phyloP scores from a whole-genome alignment of 2,329 filamentous ascomycete genomes.

The Beauveria bassiana region DNA sequence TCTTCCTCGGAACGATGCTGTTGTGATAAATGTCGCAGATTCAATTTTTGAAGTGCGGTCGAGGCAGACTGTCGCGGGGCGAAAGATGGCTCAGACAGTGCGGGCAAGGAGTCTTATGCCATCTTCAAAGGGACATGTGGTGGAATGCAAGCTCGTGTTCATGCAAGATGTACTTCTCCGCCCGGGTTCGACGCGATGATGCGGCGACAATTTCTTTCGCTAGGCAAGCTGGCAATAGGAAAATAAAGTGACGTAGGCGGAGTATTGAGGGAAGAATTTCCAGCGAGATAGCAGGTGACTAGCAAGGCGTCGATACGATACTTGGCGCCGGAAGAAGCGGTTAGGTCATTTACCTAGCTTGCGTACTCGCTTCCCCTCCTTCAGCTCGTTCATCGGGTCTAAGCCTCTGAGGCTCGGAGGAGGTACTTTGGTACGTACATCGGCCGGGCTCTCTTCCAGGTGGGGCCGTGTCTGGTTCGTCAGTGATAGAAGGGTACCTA shows the following conservation, averaged over 20 bases:
- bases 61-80: neutral
- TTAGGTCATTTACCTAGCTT: constrained; percentile 2
- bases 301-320: neutral
- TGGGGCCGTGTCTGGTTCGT: neutral
- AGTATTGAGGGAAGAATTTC: neutral
- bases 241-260: neutral
- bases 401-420: neutral
- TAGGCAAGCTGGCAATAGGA: neutral
- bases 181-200: neutral
- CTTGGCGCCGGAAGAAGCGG: constrained; percentile 7
- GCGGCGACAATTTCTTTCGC: neutral
- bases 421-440: neutral
- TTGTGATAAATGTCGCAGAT: constrained; percentile 10
- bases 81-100: neutral
- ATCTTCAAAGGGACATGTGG: constrained; percentile 1
- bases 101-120: neutral
- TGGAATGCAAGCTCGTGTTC: neutral
- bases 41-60: constrained; percentile 4
- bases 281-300: neutral
- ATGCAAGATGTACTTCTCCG: neutral
- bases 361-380: neutral
- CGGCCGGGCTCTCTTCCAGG: neutral
- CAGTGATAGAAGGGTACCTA: neutral
- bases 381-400: neutral
- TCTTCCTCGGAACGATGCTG: neutral